Evolutionary conservation across 2,329 filamentous ascomycete genomes (phyloP).

Genomic region (Pseudocercospora fijiensis): DNA sequence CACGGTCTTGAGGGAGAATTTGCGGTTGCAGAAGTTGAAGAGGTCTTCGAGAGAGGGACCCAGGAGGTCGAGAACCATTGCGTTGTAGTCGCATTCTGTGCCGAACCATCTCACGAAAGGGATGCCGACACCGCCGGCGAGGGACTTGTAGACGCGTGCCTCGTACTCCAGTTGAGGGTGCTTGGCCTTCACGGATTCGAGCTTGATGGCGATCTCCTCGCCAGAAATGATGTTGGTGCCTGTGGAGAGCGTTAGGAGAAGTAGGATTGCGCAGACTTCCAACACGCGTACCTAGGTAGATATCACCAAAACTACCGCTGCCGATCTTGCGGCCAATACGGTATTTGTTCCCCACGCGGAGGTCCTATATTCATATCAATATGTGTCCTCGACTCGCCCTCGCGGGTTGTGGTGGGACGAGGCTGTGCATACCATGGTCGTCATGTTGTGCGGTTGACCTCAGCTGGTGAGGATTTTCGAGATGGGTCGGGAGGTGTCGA

Average conservation of each 20-base stretch:
- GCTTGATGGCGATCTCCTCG: slow-evolving; percentile 99
- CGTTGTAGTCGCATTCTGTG: slow-evolving; percentile 99
- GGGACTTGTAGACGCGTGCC: slow-evolving; percentile 83
- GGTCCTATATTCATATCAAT: slow-evolving; percentile 65
- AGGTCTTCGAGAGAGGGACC: slow-evolving; percentile 94
- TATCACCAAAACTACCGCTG: slow-evolving; percentile 95
- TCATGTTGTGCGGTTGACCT: slow-evolving; percentile 50
- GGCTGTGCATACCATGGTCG: slow-evolving; percentile 60
- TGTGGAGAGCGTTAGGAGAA: slow-evolving; percentile 34
- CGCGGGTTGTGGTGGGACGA: slow-evolving; percentile 24
- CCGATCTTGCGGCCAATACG: slow-evolving; percentile 99
- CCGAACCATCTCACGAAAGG: slow-evolving; percentile 99
- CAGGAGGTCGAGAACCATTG: slow-evolving; percentile 97
- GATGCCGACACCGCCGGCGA: slow-evolving; percentile 95
- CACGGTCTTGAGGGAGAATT: slow-evolving; percentile 98
- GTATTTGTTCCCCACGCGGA: slow-evolving; percentile 99
- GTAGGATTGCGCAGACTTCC: neutral
- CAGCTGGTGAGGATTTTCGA: slow-evolving; percentile 28
- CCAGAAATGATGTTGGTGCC: slow-evolving; percentile 99
- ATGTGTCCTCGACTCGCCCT: slow-evolving; percentile 18
- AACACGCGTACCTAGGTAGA: slow-evolving; percentile 72
- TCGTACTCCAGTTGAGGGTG: slow-evolving; percentile 99
- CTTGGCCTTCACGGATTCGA: slow-evolving; percentile 99
- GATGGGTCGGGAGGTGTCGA: slow-evolving; percentile 15
- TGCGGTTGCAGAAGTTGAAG: slow-evolving; percentile 99